Evolutionary conservation across 2,329 filamentous ascomycete species (phyloP).

Genomic region (Diplocarpon rosae): DNA sequence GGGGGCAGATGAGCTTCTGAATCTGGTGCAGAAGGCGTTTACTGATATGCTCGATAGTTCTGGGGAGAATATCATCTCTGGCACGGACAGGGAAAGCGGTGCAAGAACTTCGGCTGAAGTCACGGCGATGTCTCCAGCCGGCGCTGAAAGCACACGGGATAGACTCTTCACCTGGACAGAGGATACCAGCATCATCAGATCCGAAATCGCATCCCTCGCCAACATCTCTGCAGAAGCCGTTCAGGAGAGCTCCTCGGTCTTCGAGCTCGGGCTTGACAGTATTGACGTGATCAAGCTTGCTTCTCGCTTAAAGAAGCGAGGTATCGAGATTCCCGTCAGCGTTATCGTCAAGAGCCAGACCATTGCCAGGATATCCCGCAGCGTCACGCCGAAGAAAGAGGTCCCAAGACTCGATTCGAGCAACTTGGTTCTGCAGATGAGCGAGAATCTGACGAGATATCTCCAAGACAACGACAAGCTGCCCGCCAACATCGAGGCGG

Average conservation of each 20-base stretch:
- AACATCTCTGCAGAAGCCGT: constrained; percentile 41
- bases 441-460: constrained; percentile 30
- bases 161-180: constrained; percentile 39
- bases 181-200: constrained; percentile 41
- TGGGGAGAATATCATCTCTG: constrained; percentile 10
- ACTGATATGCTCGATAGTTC: constrained; percentile 9
- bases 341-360: constrained; percentile 64
- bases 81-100: background rate
- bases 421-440: constrained; percentile 20
- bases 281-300: constrained; percentile 84
- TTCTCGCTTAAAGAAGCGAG: constrained; percentile 52
- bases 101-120: too few species aligned
- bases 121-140: too few species aligned
- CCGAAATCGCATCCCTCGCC: constrained; percentile 53
- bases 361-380: constrained; percentile 46
- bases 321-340: constrained; percentile 56
- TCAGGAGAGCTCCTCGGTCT: constrained; percentile 50
- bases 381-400: constrained; percentile 13
- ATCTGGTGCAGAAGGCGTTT: constrained; percentile 29
- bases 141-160: too few species aligned
- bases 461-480: constrained; percentile 28
- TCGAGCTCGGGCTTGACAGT: constrained; percentile 80
- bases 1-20: constrained; percentile 31
- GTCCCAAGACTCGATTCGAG: background rate
- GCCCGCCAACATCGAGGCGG: constrained; percentile 37